Evolutionary conservation across 768 basidiomycete species (phyloP).

Genomic region (Gyrodon lividus): DNA sequence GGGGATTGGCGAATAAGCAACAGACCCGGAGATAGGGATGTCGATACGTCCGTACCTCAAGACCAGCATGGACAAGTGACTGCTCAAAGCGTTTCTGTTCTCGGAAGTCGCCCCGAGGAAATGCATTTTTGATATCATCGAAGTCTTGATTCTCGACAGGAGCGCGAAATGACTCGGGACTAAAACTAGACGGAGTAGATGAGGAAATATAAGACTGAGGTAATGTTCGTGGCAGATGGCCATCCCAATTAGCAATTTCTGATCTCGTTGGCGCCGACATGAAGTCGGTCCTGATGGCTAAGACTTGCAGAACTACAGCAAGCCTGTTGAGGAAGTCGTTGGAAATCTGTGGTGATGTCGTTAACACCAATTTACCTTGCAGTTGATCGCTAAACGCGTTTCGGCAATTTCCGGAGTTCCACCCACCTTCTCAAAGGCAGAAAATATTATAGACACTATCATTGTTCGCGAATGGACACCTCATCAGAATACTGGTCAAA

Average conservation of each 20-base stretch:
- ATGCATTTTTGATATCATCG: neutral
- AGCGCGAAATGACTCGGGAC: slow-evolving; percentile 8
- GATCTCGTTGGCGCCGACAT: slow-evolving; percentile 18
- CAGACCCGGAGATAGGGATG: neutral
- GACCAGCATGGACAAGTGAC: slow-evolving; percentile 1
- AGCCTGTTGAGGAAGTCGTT: too few species aligned
- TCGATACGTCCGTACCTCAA: slow-evolving; percentile 11
- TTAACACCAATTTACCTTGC: neutral
- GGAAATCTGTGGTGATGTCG: too few species aligned
- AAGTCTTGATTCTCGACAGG: neutral
- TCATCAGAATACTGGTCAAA: too few species aligned
- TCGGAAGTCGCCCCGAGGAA: neutral
- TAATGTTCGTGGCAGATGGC: slow-evolving; percentile 7
- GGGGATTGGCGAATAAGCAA: slow-evolving; percentile 4
- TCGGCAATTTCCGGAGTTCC: slow-evolving; percentile 11
- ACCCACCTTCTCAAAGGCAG: too few species aligned
- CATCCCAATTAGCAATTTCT: slow-evolving; percentile 21
- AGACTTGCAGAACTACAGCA: neutral
- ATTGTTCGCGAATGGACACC: too few species aligned
- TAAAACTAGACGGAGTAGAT: slow-evolving; percentile 7
- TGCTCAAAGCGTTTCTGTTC: slow-evolving; percentile 10
- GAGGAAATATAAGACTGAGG: neutral
- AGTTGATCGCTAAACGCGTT: slow-evolving; percentile 9
- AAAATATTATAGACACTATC: too few species aligned
- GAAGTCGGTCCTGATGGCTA: neutral